phyloP scores from a whole-genome alignment of 148 eudicot genomes.

The Gaultheria prostrata region DNA sequence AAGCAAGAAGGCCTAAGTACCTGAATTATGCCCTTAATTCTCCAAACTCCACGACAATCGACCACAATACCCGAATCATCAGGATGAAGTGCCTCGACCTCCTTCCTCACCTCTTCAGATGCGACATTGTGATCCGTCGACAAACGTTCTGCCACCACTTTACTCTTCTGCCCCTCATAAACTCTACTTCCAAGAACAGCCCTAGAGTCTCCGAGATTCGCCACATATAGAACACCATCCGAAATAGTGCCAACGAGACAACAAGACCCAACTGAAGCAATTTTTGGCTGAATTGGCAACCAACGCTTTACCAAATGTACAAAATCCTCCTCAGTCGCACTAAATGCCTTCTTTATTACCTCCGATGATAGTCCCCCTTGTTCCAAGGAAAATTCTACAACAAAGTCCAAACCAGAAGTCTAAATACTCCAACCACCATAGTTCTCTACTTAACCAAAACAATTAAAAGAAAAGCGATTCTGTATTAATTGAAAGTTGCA shows the following conservation, averaged over 20 bases:
- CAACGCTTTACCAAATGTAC: constrained; percentile 36
- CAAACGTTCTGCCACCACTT: constrained; percentile 44
- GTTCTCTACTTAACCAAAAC: too few species aligned
- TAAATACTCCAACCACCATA: not conserved
- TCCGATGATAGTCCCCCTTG: constrained; percentile 51
- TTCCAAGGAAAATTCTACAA: constrained; percentile 45
- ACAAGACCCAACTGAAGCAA: constrained; percentile 58
- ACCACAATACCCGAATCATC: constrained; percentile 45
- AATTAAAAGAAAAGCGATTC: not conserved
- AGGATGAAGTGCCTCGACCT: constrained; percentile 57
- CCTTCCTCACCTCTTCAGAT: constrained; percentile 48
- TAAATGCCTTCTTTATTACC: constrained; percentile 54
- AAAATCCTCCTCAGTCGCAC: constrained; percentile 53
- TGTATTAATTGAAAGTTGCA: not conserved
- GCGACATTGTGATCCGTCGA: constrained; percentile 56
- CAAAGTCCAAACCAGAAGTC: constrained; percentile 5
- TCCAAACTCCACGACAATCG: constrained; percentile 55
- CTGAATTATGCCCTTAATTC: constrained; percentile 64
- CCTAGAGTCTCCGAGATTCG: constrained; percentile 61
- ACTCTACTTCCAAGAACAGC: constrained; percentile 50
- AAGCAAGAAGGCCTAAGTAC: constrained; percentile 22
- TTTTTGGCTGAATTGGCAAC: constrained; percentile 38
- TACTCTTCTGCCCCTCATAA: constrained; percentile 32
- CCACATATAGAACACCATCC: constrained; percentile 42
- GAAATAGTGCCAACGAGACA: constrained; percentile 53